Evolutionary conservation across 352 stramenopile species (phyloP).

Genomic region (Phytophthora rubi): DNA sequence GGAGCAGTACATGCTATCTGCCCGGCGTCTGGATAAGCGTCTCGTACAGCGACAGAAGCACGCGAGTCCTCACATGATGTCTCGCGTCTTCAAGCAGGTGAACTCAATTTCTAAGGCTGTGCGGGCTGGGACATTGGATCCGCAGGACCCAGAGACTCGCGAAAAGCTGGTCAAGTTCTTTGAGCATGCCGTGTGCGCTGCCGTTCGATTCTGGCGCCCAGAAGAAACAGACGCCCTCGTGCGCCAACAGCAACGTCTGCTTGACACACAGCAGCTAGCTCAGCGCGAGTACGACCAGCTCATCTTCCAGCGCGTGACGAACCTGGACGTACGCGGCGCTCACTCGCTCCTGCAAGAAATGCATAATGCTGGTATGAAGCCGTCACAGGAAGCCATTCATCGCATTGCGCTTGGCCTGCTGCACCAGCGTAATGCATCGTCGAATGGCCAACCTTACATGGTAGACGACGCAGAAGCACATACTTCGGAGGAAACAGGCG

Average conservation of each 20-base stretch:
- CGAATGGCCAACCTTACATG: neutral
- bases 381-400: slow-evolving; percentile 73
- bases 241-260: slow-evolving; percentile 57
- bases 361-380: slow-evolving; percentile 76
- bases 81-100: slow-evolving; percentile 65
- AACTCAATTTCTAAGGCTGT: slow-evolving; percentile 38
- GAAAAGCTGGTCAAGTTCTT: slow-evolving; percentile 62
- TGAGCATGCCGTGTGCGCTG: slow-evolving; percentile 60
- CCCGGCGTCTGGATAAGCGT: slow-evolving; percentile 60
- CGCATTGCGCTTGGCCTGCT: slow-evolving; percentile 70
- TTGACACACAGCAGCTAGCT: slow-evolving; percentile 38
- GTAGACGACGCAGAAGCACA: slow-evolving; percentile 17
- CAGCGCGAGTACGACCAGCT: slow-evolving; percentile 69
- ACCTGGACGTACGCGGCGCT: slow-evolving; percentile 53
- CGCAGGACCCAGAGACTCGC: slow-evolving; percentile 23
- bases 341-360: slow-evolving; percentile 80
- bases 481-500: slow-evolving; percentile 18
- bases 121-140: slow-evolving; percentile 24
- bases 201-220: slow-evolving; percentile 64
- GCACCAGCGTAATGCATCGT: slow-evolving; percentile 42
- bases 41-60: slow-evolving; percentile 57
- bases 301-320: slow-evolving; percentile 67
- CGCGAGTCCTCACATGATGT: slow-evolving; percentile 67
- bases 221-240: slow-evolving; percentile 62
- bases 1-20: slow-evolving; percentile 81